These are phyloP conservation scores for Adansonia gregorii DNA, from an alignment of 441 rosid genomes.

Conservation along the genomic window DNA sequence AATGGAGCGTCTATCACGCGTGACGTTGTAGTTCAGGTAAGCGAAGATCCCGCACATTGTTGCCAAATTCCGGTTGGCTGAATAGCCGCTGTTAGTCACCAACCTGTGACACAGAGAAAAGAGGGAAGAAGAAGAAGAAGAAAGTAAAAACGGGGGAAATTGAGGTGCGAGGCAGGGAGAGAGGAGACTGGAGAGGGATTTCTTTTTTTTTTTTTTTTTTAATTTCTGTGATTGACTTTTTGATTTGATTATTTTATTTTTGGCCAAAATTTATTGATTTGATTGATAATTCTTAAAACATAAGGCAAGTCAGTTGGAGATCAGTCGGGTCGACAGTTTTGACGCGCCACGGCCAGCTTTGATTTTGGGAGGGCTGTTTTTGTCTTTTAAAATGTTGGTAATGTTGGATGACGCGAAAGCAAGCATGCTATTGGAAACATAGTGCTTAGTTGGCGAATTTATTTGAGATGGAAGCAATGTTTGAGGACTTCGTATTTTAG, in stretches of 20 bases:
- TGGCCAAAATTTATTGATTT: too few relatives aligned
- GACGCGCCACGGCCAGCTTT: constrained; percentile 7
- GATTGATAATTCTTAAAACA: not conserved
- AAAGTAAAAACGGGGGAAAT: not conserved
- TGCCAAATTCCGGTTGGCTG: not conserved
- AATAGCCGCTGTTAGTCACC: constrained; percentile 7
- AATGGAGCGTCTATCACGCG: constrained; percentile 29
- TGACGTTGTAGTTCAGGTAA: constrained; percentile 30
- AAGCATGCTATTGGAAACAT: not conserved
- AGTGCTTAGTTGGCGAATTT: not conserved
- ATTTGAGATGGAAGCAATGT: not conserved
- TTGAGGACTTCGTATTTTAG: not conserved
- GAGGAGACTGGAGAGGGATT: not conserved
- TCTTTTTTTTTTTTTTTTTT: not conserved
- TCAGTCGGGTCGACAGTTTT: constrained; percentile 6
- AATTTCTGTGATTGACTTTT: not conserved
- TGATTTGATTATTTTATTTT: not conserved
- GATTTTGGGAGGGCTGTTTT: not conserved
- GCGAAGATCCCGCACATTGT: constrained; percentile 34
- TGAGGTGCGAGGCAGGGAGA: not conserved
- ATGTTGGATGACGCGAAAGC: constrained; percentile 10
- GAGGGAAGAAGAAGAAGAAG: not conserved
- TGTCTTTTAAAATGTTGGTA: constrained; percentile 9
- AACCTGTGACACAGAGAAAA: not conserved
- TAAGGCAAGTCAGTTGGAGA: not conserved